Base-by-base conservation (phyloP, 306 rosid species). In the Styphnolobium japonicum region DNA sequence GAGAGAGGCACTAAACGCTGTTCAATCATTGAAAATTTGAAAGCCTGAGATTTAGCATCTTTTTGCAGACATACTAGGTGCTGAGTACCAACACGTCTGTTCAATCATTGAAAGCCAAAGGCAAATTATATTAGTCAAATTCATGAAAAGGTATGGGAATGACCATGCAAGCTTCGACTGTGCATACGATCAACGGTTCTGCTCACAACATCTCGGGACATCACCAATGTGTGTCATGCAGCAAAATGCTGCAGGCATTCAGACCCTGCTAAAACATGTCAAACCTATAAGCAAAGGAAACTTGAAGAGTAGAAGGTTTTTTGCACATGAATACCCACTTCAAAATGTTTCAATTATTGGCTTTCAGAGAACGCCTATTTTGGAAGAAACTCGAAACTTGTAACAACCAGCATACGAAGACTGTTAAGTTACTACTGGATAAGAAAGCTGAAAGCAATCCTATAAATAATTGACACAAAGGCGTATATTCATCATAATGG, bases 161-260 rank as follows among this genome's bases (percentile, higher is more conserved):
- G n/a, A n/a, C n/a, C 33, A 55, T 22, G n/a, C 62, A 55, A 3
- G 33, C 33, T 55, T 55, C 11, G n/a, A 27, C 10, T 45, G 82
- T 76, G 85, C 88, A 87, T 83, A 43, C 91, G 84, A 75, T 88
- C 82, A n/a, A 87, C 91, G 40, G 87, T 89, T 81, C 66, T 77
- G 74, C 84, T 80, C 40, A 87, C 76, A 0, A 90, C 90, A 82
- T 85, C 78, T 12, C 85, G 82, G 61, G 87, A 84, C 89, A 90
- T 84, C 60, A 88, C 84, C 19, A 87, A 69, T 23, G 90, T 23
- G 90, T 80, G 76, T 86, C 90, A 62, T 90, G 89, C 76, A 72
- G 90, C 75, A 90, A 81, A 70, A 90, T 73, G 76, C 86, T 84
- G 72, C 84, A 87, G 67, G 87, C 92, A 16, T 90, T 86, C 87